Evolutionary conservation across 2,329 filamentous ascomycete genomes (phyloP).

Genomic region (Podosphaera xanthii): DNA sequence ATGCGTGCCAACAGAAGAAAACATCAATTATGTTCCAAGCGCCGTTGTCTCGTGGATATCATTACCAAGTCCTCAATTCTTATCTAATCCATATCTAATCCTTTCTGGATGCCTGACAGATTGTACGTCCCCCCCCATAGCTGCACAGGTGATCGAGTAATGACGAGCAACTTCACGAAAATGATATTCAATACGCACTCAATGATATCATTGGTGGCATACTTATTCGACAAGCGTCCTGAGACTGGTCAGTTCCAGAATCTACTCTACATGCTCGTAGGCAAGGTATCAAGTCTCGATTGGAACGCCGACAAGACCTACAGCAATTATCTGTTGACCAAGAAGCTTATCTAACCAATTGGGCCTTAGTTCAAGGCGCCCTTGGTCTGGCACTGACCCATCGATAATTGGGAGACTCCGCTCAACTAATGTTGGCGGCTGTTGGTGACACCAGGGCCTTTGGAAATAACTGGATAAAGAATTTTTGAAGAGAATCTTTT

Average conservation of each 20-base stretch:
- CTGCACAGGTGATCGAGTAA: too few species aligned
- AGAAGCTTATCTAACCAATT: background rate
- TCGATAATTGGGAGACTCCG: conserved; percentile 2
- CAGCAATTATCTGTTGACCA: background rate
- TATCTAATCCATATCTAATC: too few species aligned
- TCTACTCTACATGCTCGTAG: background rate
- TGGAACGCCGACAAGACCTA: background rate
- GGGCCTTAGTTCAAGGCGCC: background rate
- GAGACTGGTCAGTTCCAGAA: background rate
- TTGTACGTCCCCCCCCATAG: too few species aligned
- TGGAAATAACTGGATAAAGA: background rate
- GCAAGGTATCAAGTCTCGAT: background rate
- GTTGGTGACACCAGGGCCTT: background rate
- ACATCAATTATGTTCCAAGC: too few species aligned
- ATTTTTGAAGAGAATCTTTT: conserved; percentile 1
- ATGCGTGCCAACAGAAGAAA: too few species aligned
- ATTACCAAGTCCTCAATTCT: too few species aligned
- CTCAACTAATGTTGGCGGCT: background rate
- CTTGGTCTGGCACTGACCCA: conserved; percentile 1
- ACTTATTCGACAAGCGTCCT: background rate
- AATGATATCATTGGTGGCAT: background rate
- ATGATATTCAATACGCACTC: background rate
- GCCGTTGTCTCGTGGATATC: too few species aligned
- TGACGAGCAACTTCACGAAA: too few species aligned
- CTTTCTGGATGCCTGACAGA: too few species aligned